Base-by-base conservation (phyloP, 345 rosid genomes). In the Mangifera indica region DNA sequence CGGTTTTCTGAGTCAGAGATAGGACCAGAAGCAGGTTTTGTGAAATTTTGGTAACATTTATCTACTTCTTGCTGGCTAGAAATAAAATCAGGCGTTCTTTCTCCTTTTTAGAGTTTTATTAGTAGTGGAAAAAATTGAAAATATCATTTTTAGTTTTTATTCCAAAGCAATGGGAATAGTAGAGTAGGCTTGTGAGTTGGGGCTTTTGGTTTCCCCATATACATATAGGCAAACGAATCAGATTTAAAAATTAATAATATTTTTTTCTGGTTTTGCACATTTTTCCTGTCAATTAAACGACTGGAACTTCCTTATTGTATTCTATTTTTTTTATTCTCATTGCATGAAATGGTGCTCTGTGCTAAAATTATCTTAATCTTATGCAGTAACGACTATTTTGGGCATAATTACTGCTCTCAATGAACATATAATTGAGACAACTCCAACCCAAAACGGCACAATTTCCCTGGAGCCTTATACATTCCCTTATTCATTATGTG, bases 11-110 rank as follows among this genome's bases (percentile, higher is more conserved):
- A 80, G 77, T 91, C 98, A 79, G 97, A 90, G 87, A 93, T 93
- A 69, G 94, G 93, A 78, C 96, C 96, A 75, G 97, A 93, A 93
- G 96, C 98, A 91, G 98, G 97, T 93, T 93, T 87, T 88, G 91
- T 91, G 89, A 83, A 78, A 84, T 59, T 91, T 93, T 86, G 96
- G 96, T 88, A 91, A 89, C 98, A 75, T 75, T 86, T 86, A 81
- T 77, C 78, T 83, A 77, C 87, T 87, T 80, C 81, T 78, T 72
- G 67, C 73, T 72, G 53, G 69, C 67, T 80, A 71, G 76, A 67
- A 66, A 15, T 62, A 66, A 48, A 52, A 57, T 32, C 42, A 37
- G 70, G 13, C 17, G 58, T 72, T 66, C 34, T 13, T 49, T 76
- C 37, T 48, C 20, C 51, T 46, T 61, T 37, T 55, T 22, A 22